Conservation (phyloP, 2,329 filamentous ascomycete species). For the Hymenoscyphus albidus region DNA sequence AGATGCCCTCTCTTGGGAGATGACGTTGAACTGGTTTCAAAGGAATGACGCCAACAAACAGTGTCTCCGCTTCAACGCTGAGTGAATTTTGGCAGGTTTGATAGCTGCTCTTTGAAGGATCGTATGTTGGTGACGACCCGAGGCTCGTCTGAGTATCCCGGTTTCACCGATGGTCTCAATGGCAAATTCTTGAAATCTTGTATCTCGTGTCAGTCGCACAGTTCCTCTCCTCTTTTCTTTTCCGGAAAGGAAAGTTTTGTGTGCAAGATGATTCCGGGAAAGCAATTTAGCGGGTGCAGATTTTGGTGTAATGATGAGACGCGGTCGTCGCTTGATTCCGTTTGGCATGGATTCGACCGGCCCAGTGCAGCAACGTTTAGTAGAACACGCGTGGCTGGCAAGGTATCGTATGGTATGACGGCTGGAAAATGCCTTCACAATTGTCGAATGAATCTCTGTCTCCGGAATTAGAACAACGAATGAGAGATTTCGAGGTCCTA, state of each 20-base stretch:
- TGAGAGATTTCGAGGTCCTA: constrained; percentile 9
- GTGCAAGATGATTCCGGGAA: constrained; percentile 12
- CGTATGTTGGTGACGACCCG: constrained; percentile 15
- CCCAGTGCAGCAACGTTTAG: constrained; percentile 21
- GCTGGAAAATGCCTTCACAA: constrained; percentile 8
- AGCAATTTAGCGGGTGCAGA: constrained; percentile 17
- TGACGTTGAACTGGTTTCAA: constrained; percentile 19
- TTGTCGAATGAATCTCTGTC: constrained; percentile 14
- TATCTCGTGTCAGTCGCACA: constrained; percentile 14
- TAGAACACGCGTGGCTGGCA: constrained; percentile 19
- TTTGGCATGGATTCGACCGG: constrained; percentile 27
- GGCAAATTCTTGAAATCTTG: constrained; percentile 16
- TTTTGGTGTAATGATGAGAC: constrained; percentile 23
- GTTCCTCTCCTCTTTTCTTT: constrained; percentile 18
- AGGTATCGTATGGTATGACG: constrained; percentile 1
- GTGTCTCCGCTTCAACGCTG: constrained; percentile 18
- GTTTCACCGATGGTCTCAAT: constrained; percentile 22
- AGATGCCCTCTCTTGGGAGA: constrained; percentile 3
- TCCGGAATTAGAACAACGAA: constrained; percentile 1
- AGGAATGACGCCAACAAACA: constrained; percentile 28
- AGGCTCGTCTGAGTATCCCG: constrained; percentile 15
- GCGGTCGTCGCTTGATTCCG: constrained; percentile 24
- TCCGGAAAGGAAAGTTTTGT: constrained; percentile 18
- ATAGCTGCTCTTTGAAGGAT: constrained; percentile 19
- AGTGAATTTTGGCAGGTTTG: constrained; percentile 12